Percentiles rank a stretch among this genome's conserved stretches.
phyloP scores from a whole-genome alignment of 2,329 filamentous ascomycete species.

The Ustilaginoidea virens region DNA sequence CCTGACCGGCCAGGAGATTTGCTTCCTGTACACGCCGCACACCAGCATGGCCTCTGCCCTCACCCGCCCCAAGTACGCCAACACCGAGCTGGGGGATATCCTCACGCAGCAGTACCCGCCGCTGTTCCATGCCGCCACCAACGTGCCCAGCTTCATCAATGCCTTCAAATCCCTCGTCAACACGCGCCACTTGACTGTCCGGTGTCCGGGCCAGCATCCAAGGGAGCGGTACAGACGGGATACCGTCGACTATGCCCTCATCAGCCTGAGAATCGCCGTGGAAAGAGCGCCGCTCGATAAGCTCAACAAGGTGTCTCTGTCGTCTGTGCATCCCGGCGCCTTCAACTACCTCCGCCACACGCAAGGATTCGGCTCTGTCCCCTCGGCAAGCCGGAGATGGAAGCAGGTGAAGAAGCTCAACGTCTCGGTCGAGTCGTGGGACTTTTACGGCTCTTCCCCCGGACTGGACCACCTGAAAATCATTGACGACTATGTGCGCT shows the following conservation, averaged over 20 bases:
- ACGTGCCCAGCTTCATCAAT: slow-evolving; percentile 69
- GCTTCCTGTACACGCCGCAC: slow-evolving; percentile 70
- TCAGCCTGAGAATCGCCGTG: slow-evolving; percentile 70
- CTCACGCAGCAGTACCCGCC: slow-evolving; percentile 78
- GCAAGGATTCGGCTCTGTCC: slow-evolving; percentile 58
- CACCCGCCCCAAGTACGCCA: slow-evolving; percentile 63
- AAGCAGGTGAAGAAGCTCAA: slow-evolving; percentile 59
- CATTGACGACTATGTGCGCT: slow-evolving; percentile 64
- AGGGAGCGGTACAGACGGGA: slow-evolving; percentile 57
- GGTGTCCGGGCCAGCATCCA: slow-evolving; percentile 57
- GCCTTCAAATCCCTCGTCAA: slow-evolving; percentile 54
- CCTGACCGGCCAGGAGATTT: slow-evolving; percentile 58
- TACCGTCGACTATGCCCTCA: slow-evolving; percentile 76
- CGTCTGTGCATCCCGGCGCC: slow-evolving; percentile 58
- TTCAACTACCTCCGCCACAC: slow-evolving; percentile 65
- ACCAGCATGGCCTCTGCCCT: slow-evolving; percentile 45
- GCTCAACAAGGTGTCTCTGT: slow-evolving; percentile 56
- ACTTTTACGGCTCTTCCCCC: slow-evolving; percentile 42
- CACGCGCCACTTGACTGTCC: slow-evolving; percentile 59
- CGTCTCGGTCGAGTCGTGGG: slow-evolving; percentile 58
- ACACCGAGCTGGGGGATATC: slow-evolving; percentile 62
- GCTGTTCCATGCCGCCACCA: slow-evolving; percentile 77
- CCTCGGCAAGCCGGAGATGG: slow-evolving; percentile 60
- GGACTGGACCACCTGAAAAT: slow-evolving; percentile 60
- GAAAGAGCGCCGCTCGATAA: slow-evolving; percentile 54